Evolutionary conservation across 164 flowering plant species (phyloP).

Genomic region (Vitis cinerea): DNA sequence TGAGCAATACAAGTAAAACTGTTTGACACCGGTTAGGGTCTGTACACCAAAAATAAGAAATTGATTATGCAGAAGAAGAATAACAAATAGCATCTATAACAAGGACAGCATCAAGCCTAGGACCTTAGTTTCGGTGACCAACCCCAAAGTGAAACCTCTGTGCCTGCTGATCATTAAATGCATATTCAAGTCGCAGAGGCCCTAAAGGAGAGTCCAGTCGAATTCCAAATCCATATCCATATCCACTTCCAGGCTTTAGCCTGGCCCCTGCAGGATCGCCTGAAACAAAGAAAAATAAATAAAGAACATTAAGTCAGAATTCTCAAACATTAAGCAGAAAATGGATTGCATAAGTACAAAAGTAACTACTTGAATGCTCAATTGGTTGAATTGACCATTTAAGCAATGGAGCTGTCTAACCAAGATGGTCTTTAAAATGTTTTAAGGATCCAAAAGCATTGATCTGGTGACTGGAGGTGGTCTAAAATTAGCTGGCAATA

Average conservation of each 20-base stretch:
- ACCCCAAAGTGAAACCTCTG: conserved; percentile 92
- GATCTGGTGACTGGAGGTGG: too few relatives aligned
- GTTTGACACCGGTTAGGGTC: neutral
- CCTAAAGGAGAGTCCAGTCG: conserved; percentile 93
- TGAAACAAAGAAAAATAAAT: conserved; percentile 14
- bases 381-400: too few relatives aligned
- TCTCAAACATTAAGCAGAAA: neutral
- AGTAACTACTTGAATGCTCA: neutral
- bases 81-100: neutral
- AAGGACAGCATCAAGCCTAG: neutral
- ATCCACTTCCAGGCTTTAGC: conserved; percentile 89
- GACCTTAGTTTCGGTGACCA: conserved; percentile 63
- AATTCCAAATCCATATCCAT: conserved; percentile 86
- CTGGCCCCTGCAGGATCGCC: conserved; percentile 99
- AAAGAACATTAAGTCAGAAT: neutral
- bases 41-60: neutral
- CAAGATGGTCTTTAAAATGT: too few relatives aligned
- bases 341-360: neutral
- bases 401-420: too few relatives aligned
- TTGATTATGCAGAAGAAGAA: neutral
- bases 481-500: too few relatives aligned
- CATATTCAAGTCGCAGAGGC: conserved; percentile 88
- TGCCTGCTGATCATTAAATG: conserved; percentile 67
- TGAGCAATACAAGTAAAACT: neutral
- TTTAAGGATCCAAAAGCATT: too few relatives aligned